Base-by-base conservation (phyloP, 345 rosid species). In the Brassica carinata region DNA sequence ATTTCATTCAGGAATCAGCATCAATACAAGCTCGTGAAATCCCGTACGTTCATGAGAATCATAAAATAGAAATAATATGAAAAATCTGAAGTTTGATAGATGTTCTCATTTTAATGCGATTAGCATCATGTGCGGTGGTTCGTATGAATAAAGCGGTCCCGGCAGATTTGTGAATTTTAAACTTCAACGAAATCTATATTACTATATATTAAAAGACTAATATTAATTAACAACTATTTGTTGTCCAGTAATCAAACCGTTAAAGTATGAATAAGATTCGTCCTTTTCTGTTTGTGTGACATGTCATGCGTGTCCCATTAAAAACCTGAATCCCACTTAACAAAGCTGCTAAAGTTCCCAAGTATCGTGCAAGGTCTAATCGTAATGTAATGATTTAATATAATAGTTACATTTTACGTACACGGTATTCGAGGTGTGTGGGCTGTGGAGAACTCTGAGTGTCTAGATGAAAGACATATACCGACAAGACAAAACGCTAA, bases 301-400 rank as follows among this genome's bases (percentile, higher is more conserved):
- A 75, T 64, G 76, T 55, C 76, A 81, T 7, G 76, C 76, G 57
- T 75, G 83, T 75, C 76, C 72, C 73, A 57, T 55, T 75, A 36
- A 51, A 19, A 62, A 80, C 64, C 71, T 53, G 31, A 64, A 63
- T 80, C 79, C 67, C 79, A 69, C 83, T 81, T 36, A 69, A 40
- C 58, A 81, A 75, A 75, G 76, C 72, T 70, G 53, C 34, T 10
- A 75, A 63, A 69, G 75, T 65, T 75, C 76, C 71, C 66, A 53
- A 43, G 6, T 10, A 64, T 81, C 76, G 83, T 75, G 83, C 75
- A 69, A 53, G 18, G 48, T 48, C 19, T 51, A 13, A 19, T 19
- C 23, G 4, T 31, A 13, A 19, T 19, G 3, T 31, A 17, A 77
- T 34, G 2, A 69, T 27, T 8, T 29, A 66, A 17, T 30, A 30